Evolutionary conservation across 768 basidiomycete genomes (phyloP).

Genomic region (Serendipita sp.): DNA sequence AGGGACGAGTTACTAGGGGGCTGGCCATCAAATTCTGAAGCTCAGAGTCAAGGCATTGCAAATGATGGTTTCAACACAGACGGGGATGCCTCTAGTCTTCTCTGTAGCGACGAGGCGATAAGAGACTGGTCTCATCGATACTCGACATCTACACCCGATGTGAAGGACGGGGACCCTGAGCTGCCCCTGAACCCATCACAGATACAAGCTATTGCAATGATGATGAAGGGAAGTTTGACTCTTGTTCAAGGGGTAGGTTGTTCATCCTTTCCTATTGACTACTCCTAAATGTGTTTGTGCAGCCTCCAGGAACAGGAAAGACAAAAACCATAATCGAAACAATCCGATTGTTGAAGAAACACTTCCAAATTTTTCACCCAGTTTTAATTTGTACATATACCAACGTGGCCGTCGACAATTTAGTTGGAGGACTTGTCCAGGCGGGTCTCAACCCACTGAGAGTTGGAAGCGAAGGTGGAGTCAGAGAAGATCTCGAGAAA

Average conservation of each 20-base stretch:
- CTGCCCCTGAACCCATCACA: conserved; percentile 61
- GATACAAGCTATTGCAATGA: conserved; percentile 64
- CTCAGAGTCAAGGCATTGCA: not conserved
- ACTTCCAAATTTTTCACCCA: conserved; percentile 71
- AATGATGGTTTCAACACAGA: not conserved
- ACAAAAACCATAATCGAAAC: conserved; percentile 84
- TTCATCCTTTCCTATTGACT: conserved; percentile 1
- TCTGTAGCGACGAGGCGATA: conserved; percentile 58
- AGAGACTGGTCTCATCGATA: conserved; percentile 71
- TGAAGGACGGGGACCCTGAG: conserved; percentile 62
- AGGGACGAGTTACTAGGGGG: conserved; percentile 53
- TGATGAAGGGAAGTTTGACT: conserved; percentile 65
- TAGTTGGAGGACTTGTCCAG: conserved; percentile 54
- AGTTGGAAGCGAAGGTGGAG: conserved; percentile 47
- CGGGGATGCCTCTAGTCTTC: conserved; percentile 27
- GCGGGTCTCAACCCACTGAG: conserved; percentile 59
- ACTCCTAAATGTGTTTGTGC: conserved; percentile 10
- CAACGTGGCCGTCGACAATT: conserved; percentile 83
- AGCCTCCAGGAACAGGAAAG: conserved; percentile 90
- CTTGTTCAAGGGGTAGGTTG: conserved; percentile 70
- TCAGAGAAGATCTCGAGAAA: conserved; percentile 36
- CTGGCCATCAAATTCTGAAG: conserved; percentile 22
- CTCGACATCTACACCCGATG: conserved; percentile 37
- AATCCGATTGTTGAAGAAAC: conserved; percentile 57
- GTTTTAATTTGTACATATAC: conserved; percentile 89